phyloP scores from a whole-genome alignment of 2,329 filamentous ascomycete genomes.

The Diaporthe eres region DNA sequence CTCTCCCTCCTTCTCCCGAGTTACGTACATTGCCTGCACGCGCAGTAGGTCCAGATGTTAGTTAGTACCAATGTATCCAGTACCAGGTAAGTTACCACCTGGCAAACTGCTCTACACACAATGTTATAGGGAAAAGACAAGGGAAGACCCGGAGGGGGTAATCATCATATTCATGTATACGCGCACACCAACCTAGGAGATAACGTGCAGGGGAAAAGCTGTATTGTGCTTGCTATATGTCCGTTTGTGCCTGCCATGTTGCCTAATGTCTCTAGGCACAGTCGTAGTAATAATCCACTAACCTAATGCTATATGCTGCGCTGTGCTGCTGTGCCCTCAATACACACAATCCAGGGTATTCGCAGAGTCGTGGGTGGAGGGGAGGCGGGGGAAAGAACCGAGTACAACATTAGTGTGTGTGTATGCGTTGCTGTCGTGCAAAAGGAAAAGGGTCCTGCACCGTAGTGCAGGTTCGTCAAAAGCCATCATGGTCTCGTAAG shows the following conservation, averaged over 20 bases:
- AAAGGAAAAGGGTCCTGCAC: neutral
- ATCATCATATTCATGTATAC: no score
- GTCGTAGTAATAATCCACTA: neutral
- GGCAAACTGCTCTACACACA: no score
- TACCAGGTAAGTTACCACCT: no score
- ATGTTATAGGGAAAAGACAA: no score
- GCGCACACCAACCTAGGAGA: neutral
- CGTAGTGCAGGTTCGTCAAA: neutral
- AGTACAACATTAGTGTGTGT: neutral
- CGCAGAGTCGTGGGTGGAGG: neutral
- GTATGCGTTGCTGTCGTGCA: neutral
- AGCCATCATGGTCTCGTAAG: constrained; percentile 22
- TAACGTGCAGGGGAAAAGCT: neutral
- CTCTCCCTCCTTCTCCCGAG: no score
- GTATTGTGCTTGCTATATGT: neutral
- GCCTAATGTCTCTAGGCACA: neutral
- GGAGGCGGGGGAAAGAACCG: neutral
- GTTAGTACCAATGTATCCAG: no score
- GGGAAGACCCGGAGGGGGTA: neutral
- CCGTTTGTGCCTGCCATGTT: neutral
- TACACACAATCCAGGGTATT: constrained; percentile 19
- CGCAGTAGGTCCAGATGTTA: no score
- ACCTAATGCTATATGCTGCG: constrained; percentile 3
- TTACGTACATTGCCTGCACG: no score
- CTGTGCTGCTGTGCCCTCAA: neutral